Conservation (phyloP, 805 yeast species). For the Kodamaea restingae region DNA sequence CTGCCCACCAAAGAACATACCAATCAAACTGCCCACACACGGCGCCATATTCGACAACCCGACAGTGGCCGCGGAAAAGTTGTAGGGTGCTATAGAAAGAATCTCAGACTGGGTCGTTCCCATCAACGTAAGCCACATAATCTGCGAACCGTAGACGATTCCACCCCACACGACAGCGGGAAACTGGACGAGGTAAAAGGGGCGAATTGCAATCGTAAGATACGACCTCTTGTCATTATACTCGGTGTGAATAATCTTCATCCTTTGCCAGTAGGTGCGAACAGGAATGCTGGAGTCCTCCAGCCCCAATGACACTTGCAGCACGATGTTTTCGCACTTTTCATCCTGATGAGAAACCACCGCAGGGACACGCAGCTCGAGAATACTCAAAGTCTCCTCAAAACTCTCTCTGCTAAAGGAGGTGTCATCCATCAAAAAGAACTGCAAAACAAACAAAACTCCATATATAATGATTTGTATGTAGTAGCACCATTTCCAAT, state of each 20-base stretch:
- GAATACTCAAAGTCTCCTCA: slow-evolving; percentile 1
- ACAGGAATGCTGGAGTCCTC: slow-evolving; percentile 13
- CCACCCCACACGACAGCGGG: slow-evolving; percentile 49
- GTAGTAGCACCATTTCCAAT: slow-evolving; percentile 42
- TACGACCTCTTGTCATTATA: slow-evolving; percentile 41
- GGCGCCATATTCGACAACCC: slow-evolving; percentile 45
- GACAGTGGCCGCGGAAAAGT: slow-evolving; percentile 32
- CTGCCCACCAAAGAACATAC: slow-evolving; percentile 44
- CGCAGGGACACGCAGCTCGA: not conserved
- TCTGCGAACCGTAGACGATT: slow-evolving; percentile 44
- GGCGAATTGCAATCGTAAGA: slow-evolving; percentile 34
- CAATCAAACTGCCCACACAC: slow-evolving; percentile 40
- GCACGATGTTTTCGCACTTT: not conserved
- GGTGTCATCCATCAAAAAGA: slow-evolving; percentile 43
- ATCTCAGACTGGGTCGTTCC: slow-evolving; percentile 42
- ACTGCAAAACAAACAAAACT: slow-evolving; percentile 25
- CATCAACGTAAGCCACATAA: slow-evolving; percentile 48
- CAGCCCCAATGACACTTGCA: not conserved
- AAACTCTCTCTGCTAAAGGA: slow-evolving; percentile 30
- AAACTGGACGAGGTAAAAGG: slow-evolving; percentile 30
- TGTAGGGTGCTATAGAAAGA: slow-evolving; percentile 35
- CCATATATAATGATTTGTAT: slow-evolving; percentile 33
- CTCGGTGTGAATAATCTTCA: slow-evolving; percentile 32
- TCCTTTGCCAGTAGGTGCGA: slow-evolving; percentile 35
- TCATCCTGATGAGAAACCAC: not conserved